Conservation (phyloP, 768 basidiomycete species). For the Xerocomus brunneocitrinus region DNA sequence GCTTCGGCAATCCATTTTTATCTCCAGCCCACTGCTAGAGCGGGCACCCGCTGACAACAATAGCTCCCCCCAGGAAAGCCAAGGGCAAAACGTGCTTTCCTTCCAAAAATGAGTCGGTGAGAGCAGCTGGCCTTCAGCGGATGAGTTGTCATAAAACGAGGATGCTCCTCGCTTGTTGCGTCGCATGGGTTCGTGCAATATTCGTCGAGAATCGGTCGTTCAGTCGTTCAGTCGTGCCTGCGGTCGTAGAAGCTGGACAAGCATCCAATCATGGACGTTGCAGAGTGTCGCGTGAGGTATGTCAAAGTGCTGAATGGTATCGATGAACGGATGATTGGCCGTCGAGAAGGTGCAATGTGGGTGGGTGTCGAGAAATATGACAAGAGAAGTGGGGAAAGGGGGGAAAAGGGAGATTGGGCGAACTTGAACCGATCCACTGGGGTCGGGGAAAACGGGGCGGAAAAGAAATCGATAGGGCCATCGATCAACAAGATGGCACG, state of each 20-base stretch:
- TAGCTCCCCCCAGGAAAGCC: conserved; percentile 14
- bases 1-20: conserved; percentile 19
- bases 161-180: conserved; percentile 22
- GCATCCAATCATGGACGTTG: conserved; percentile 14
- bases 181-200: conserved; percentile 28
- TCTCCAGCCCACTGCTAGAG: conserved; percentile 32
- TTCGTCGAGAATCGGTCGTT: conserved; percentile 36
- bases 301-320: conserved; percentile 18
- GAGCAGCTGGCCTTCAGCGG: conserved; percentile 13
- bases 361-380: conserved; percentile 20
- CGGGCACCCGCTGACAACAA: conserved; percentile 25
- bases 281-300: conserved; percentile 16
- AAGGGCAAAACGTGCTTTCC: conserved; percentile 5
- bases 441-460: conserved; percentile 21
- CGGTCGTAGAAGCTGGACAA: conserved; percentile 26
- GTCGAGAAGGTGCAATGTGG: conserved; percentile 19
- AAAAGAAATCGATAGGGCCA: conserved; percentile 28
- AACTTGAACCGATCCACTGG: conserved; percentile 26
- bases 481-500: conserved; percentile 45
- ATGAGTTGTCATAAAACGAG: conserved; percentile 18
- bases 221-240: conserved; percentile 24
- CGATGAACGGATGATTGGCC: conserved; percentile 24
- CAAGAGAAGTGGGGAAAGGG: conserved; percentile 12
- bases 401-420: conserved; percentile 25
- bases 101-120: conserved; percentile 10